phyloP scores from a whole-genome alignment of 2,329 filamentous ascomycete genomes.

The Diaporthe sp. region DNA sequence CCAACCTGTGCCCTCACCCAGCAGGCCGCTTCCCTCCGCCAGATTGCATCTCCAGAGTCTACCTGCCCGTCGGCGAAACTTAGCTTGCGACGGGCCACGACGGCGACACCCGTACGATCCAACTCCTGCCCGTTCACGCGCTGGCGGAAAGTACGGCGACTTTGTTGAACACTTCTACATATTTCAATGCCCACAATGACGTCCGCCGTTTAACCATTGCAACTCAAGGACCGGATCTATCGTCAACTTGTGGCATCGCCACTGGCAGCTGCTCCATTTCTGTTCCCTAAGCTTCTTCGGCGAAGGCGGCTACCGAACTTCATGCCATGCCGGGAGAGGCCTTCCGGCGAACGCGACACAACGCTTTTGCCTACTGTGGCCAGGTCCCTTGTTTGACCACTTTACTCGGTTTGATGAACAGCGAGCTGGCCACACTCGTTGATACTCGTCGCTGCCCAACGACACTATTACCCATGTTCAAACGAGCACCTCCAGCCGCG shows the following conservation, averaged over 20 bases:
- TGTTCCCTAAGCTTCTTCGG: neutral
- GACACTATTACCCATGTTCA: conserved; percentile 2
- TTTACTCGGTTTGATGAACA: conserved; percentile 22
- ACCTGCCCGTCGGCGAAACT: neutral
- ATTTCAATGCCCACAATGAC: neutral
- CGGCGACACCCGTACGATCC: conserved; percentile 11
- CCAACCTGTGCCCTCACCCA: neutral
- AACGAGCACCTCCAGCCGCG: neutral
- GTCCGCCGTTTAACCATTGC: neutral
- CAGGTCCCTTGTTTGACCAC: neutral
- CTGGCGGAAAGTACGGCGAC: conserved; percentile 1
- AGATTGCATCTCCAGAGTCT: neutral
- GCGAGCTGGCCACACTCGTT: neutral
- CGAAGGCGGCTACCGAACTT: neutral
- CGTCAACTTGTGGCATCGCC: neutral
- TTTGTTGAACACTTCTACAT: neutral
- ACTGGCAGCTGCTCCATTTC: neutral
- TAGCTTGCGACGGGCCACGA: conserved; percentile 1
- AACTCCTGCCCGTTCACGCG: too few relatives aligned
- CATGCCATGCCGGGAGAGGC: neutral
- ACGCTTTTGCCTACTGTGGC: neutral
- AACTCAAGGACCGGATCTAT: neutral
- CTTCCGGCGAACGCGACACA: neutral
- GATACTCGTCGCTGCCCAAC: conserved; percentile 33
- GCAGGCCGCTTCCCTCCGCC: conserved; percentile 13